Conservation (phyloP, 129 eudicot species). For the Deinandra increscens region DNA sequence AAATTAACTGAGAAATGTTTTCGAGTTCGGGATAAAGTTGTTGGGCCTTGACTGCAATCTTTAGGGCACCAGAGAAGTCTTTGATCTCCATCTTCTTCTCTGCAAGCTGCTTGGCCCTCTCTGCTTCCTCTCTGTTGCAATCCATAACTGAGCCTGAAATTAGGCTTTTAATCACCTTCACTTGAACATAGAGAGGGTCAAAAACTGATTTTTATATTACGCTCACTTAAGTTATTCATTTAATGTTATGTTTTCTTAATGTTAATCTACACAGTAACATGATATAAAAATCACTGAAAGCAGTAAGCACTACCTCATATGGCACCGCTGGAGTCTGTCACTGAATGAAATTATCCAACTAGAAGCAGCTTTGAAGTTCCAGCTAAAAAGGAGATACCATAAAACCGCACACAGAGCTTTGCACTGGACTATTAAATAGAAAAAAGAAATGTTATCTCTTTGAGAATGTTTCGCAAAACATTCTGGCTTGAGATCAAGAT, state of each 20-base stretch:
- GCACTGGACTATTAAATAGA: conserved; percentile 9
- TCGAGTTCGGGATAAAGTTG: conserved; percentile 57
- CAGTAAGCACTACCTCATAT: conserved; percentile 27
- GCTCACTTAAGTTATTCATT: not conserved
- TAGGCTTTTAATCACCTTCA: conserved; percentile 27
- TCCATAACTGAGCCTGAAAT: conserved; percentile 43
- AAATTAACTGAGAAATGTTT: conserved; percentile 47
- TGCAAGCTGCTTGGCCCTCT: conserved; percentile 51
- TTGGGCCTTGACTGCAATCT: conserved; percentile 57
- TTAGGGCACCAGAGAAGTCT: conserved; percentile 51
- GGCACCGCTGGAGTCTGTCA: not conserved
- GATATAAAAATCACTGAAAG: not conserved
- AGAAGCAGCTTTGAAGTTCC: conserved; percentile 27
- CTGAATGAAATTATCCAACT: conserved; percentile 9
- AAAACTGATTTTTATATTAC: too few species aligned
- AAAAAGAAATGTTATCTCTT: not conserved
- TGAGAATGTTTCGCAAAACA: not conserved
- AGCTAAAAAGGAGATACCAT: conserved; percentile 13
- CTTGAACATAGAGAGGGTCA: not conserved
- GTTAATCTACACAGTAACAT: conserved; percentile 9
- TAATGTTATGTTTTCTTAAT: not conserved
- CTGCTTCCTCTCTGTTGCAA: conserved; percentile 67
- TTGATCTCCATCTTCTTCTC: conserved; percentile 55
- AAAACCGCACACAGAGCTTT: conserved; percentile 16
- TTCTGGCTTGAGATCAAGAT: not conserved